Evolutionary conservation across 371 early-diverging fungal species (phyloP).

Genomic region (Umbelopsis sp.): DNA sequence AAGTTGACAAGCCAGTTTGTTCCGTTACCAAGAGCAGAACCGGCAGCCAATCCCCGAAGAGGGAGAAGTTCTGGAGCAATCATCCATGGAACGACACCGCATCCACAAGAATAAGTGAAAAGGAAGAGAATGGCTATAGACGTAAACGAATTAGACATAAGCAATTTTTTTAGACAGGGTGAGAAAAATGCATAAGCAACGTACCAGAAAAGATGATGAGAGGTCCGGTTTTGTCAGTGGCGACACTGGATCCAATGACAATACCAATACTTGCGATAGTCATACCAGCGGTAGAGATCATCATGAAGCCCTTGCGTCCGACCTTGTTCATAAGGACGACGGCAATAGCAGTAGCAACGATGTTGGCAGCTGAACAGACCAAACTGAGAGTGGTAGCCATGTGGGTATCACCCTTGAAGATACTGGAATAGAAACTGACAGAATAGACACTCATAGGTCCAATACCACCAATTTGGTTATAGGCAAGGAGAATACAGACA

Average conservation of each 20-base stretch:
- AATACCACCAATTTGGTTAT: constrained; percentile 54
- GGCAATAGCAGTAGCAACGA: constrained; percentile 40
- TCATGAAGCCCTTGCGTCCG: constrained; percentile 52
- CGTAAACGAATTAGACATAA: not conserved
- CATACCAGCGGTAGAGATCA: constrained; percentile 38
- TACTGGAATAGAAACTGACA: constrained; percentile 8
- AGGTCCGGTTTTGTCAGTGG: not conserved
- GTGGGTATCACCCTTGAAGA: constrained; percentile 7
- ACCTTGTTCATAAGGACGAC: constrained; percentile 42
- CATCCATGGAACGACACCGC: constrained; percentile 15
- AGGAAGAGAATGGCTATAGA: constrained; percentile 9
- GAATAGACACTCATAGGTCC: constrained; percentile 52
- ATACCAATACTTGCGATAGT: constrained; percentile 21
- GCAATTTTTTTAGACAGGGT: not conserved
- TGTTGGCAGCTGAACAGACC: constrained; percentile 31
- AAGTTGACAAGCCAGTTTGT: constrained; percentile 49
- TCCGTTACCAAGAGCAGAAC: constrained; percentile 35
- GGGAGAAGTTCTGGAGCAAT: constrained; percentile 56
- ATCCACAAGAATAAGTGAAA: constrained; percentile 14
- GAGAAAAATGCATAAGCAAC: not conserved
- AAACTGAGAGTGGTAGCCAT: constrained; percentile 17
- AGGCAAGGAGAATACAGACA: constrained; percentile 10
- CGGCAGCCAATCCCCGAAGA: constrained; percentile 36
- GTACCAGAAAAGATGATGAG: constrained; percentile 10
- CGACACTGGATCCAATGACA: constrained; percentile 29